These are phyloP conservation scores for Thuja plicata DNA, from an alignment of 83 land plant species.

Conservation along the genomic window DNA sequence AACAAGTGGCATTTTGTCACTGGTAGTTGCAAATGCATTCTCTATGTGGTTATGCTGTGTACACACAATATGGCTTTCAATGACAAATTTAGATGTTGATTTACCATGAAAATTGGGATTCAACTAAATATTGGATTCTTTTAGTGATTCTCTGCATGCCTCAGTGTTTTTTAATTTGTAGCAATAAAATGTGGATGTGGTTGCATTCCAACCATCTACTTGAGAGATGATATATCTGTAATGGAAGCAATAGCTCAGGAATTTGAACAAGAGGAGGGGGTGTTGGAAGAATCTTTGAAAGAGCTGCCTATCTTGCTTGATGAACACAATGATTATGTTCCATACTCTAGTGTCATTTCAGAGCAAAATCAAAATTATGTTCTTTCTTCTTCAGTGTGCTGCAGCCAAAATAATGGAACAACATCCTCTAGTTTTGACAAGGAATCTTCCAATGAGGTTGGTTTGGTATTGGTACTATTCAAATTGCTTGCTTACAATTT, in stretches of 20 bases:
- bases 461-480: background rate
- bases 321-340: constrained; percentile 9
- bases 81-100: background rate
- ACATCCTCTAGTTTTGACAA: background rate
- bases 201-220: constrained; percentile 20
- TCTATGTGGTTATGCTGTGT: background rate
- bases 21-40: background rate
- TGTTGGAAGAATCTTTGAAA: constrained; percentile 26
- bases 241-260: constrained; percentile 63
- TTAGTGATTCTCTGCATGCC: background rate
- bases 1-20: background rate
- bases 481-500: background rate
- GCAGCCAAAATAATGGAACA: background rate
- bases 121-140: background rate
- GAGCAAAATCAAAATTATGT: background rate
- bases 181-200: constrained; percentile 52
- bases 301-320: background rate
- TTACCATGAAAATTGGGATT: background rate
- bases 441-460: constrained; percentile 11
- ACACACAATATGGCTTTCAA: background rate
- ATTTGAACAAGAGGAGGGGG: constrained; percentile 57
- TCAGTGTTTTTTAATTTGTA: constrained; percentile 22
- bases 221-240: constrained; percentile 54
- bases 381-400: background rate
- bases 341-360: constrained; percentile 6